phyloP scores from a whole-genome alignment of 176 grass and related monocot species.

The Urochloa ruziziensis region DNA sequence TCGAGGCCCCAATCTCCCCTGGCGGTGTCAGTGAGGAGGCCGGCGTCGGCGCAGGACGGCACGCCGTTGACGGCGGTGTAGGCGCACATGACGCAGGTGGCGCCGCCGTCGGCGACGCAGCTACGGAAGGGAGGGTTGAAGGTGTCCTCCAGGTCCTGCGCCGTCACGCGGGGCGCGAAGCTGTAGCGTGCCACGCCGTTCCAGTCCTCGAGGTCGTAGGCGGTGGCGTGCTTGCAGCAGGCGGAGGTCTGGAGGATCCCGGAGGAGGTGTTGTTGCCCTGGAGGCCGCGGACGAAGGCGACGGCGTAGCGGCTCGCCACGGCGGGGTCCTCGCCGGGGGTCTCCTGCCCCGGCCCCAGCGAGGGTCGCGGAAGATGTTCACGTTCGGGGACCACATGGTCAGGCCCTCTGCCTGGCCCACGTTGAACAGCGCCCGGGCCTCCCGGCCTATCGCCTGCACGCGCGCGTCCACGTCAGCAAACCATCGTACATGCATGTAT shows the following conservation, averaged over 20 bases:
- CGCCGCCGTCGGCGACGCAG: conserved; percentile 56
- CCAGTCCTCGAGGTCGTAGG: conserved; percentile 80
- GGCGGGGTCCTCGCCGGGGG: conserved; percentile 65
- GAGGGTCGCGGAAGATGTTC: conserved; percentile 62
- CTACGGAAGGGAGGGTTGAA: conserved; percentile 74
- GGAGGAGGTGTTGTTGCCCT: conserved; percentile 23
- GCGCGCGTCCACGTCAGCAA: background rate
- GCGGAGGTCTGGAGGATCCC: conserved; percentile 59
- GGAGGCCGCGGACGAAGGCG: conserved; percentile 58
- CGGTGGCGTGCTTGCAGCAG: conserved; percentile 78
- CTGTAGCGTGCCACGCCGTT: conserved; percentile 37
- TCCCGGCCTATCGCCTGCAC: conserved; percentile 31
- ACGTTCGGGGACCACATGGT: conserved; percentile 69
- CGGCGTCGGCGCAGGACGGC: conserved; percentile 51
- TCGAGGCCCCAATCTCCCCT: conserved; percentile 52
- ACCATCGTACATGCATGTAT: too few relatives aligned
- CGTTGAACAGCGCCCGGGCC: conserved; percentile 33
- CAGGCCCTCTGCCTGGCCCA: conserved; percentile 60
- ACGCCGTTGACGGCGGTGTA: conserved; percentile 74
- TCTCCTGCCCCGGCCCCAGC: conserved; percentile 72
- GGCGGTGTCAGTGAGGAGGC: conserved; percentile 43
- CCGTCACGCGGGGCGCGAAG: conserved; percentile 43
- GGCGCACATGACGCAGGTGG: conserved; percentile 68
- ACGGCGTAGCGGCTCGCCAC: conserved; percentile 45
- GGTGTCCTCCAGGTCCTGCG: conserved; percentile 74